Evolutionary conservation across 2,329 filamentous ascomycete genomes (phyloP), one percentile per base, ranked within the genome.

Genomic region (Nemania sp.): DNA sequence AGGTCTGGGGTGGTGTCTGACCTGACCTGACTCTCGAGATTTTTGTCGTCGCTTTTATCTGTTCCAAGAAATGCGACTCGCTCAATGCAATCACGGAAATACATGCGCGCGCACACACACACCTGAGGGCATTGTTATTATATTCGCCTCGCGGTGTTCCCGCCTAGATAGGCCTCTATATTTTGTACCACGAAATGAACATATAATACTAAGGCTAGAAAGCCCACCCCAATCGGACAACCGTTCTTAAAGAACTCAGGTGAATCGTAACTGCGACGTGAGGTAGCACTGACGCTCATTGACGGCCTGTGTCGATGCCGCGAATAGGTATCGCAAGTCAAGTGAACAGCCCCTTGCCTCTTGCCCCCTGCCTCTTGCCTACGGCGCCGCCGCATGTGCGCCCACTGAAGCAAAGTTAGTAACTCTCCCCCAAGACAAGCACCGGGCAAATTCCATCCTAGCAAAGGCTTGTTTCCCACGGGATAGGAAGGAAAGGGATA

Each of bases 1-100:
- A 91, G 68, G 80, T 91, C 45, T 93, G 90, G 90, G 87, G 84
- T 0, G 81, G 82, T 32, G 40, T 59, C 37, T 64, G 37, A 65
- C 25, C 7, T 7, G 37, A 35, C 15, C 4, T 37, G 21, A 25
- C 20, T n/a, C n/a, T n/a, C n/a, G n/a, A 35, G 18, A 13, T 1
- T 12, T 2, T 32, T 17, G 21, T 45, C 37, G 50, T 51, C n/a
- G 15, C 29, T 32, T n/a, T n/a, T 34, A 10, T 5, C 7, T n/a
- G 7, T 29, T 29, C 3, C 25, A 7, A 7, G 7, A 7, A 3
- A 7, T 4, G 25, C 7, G 25, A 29, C 25, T 7, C 3, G 25
- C 25, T 29, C 25, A n/a, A n/a, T n/a, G n/a, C 7, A 7, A 29
- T 29, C 25, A 17, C n/a, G 11, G 35, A 39, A n/a, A 39, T 12